phyloP scores from a whole-genome alignment of 805 yeast species.

The Cephaloascus albidus region DNA sequence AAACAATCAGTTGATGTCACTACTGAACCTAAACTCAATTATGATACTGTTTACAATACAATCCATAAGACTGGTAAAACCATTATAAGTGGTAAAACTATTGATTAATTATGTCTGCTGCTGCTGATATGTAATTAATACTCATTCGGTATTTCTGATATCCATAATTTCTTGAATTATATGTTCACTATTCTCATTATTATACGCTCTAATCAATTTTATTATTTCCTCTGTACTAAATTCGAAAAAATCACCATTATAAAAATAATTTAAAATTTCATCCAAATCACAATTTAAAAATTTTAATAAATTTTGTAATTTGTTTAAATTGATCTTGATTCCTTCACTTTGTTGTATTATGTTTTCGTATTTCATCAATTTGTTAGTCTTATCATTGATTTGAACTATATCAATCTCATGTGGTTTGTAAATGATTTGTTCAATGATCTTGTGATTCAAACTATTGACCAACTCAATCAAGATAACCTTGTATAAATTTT shows the following conservation, averaged over 20 bases:
- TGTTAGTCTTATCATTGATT: background rate
- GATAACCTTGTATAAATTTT: background rate
- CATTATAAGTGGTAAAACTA: constrained; percentile 53
- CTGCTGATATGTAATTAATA: too few relatives aligned
- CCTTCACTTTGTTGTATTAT: background rate
- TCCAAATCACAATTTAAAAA: background rate
- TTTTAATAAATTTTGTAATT: too few relatives aligned
- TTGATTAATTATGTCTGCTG: constrained; percentile 18
- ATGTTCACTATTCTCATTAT: background rate
- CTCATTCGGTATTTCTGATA: background rate
- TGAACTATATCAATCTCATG: background rate
- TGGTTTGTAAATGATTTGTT: background rate
- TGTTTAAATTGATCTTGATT: background rate
- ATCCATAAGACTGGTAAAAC: constrained; percentile 89
- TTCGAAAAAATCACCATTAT: background rate
- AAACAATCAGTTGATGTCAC: constrained; percentile 75
- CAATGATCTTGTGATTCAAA: background rate
- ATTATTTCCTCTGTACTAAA: background rate
- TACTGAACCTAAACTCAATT: constrained; percentile 43
- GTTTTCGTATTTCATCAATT: background rate
- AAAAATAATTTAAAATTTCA: too few relatives aligned
- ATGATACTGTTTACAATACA: constrained; percentile 71
- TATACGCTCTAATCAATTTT: background rate
- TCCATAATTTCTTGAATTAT: background rate
- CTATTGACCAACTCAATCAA: background rate